Conservation (phyloP, 495 filamentous ascomycete genomes). For the Hypomontagnella monticulosa region DNA sequence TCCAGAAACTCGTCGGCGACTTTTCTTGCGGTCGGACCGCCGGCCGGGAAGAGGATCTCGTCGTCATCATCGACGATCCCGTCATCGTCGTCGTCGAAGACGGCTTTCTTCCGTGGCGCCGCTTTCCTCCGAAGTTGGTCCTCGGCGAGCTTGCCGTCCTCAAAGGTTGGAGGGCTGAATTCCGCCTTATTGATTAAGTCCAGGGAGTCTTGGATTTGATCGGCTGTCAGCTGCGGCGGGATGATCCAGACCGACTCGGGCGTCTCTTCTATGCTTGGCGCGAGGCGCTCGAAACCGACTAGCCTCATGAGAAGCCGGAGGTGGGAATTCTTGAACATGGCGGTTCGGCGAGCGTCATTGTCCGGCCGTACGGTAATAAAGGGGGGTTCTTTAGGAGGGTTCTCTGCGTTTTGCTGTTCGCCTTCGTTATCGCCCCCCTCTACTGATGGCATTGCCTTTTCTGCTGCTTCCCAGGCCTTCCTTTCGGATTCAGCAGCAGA, state of each 20-base stretch:
- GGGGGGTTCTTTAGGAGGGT: conserved; percentile 51
- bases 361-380: conserved; percentile 69
- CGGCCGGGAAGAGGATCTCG: conserved; percentile 69
- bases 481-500: conserved; percentile 75
- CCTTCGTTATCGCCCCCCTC: conserved; percentile 43
- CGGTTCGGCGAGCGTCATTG: conserved; percentile 71
- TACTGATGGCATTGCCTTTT: conserved; percentile 60
- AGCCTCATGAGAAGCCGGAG: conserved; percentile 86
- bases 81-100: conserved; percentile 73
- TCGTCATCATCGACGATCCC: conserved; percentile 67
- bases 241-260: conserved; percentile 82
- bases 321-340: conserved; percentile 89
- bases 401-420: conserved; percentile 52
- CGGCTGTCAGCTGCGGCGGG: conserved; percentile 70
- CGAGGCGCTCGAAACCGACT: conserved; percentile 74
- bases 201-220: conserved; percentile 67
- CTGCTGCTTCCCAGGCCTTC: conserved; percentile 78
- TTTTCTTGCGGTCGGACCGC: conserved; percentile 67
- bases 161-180: conserved; percentile 74
- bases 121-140: conserved; percentile 79
- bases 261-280: conserved; percentile 69
- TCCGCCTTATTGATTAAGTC: conserved; percentile 74
- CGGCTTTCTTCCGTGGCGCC: conserved; percentile 56
- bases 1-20: conserved; percentile 57
- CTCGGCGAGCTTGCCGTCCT: conserved; percentile 74